Conservation (phyloP, 2,329 filamentous ascomycete genomes). For the Ophiocordyceps unilateralis region DNA sequence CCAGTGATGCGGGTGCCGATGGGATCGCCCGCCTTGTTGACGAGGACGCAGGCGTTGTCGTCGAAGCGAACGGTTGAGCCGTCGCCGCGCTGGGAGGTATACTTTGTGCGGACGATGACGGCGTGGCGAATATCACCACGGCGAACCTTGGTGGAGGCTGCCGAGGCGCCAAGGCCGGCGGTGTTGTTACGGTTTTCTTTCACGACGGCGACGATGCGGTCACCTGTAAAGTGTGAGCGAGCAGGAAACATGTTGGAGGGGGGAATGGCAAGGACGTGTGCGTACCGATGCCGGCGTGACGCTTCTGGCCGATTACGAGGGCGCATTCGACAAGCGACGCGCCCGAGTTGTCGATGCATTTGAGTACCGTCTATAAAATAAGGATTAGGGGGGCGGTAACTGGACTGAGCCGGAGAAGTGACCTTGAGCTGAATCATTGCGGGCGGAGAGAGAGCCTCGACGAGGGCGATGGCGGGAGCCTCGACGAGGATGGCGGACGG, state of each 20-base stretch:
- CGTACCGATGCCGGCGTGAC: constrained; percentile 74
- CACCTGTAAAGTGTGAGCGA: constrained; percentile 39
- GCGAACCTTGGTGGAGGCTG: constrained; percentile 77
- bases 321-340: constrained; percentile 94
- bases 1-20: constrained; percentile 86
- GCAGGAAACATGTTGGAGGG: background rate
- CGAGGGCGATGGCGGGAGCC: background rate
- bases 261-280: constrained; percentile 2
- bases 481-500: background rate
- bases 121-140: constrained; percentile 93
- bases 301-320: constrained; percentile 81
- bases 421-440: constrained; percentile 1
- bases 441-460: background rate
- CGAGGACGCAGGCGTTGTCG: constrained; percentile 93
- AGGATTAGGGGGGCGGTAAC: too few relatives aligned
- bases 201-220: constrained; percentile 92
- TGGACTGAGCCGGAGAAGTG: too few relatives aligned
- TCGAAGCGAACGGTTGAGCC: constrained; percentile 86
- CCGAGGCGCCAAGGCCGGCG: constrained; percentile 53
- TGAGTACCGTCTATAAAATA: constrained; percentile 94
- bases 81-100: constrained; percentile 74
- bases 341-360: constrained; percentile 99
- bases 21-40: constrained; percentile 93
- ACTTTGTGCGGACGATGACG: constrained; percentile 79
- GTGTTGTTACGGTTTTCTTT: constrained; percentile 82